A percentile compares a stretch with the other conserved stretches of the same genome.
phyloP scores from a whole-genome alignment of 371 early-diverging fungal genomes.

The Mortierella sp. region DNA sequence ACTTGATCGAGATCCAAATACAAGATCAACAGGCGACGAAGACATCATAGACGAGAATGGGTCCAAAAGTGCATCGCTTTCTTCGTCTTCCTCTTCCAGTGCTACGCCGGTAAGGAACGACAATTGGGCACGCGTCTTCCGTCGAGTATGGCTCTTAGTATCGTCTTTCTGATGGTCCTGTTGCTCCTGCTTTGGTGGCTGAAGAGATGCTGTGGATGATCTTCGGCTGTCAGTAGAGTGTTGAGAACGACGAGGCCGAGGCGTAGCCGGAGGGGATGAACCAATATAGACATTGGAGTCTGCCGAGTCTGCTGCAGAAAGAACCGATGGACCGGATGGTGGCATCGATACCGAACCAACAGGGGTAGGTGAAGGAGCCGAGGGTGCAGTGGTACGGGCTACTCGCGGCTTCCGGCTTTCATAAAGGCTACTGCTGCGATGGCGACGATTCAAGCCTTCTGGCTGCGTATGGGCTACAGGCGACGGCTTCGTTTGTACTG shows the following conservation, averaged over 20 bases:
- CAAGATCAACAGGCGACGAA: constrained; percentile 6
- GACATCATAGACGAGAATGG: constrained; percentile 5
- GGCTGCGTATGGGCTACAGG: constrained; percentile 2
- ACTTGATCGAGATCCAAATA: not conserved
- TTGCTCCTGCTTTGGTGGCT: constrained; percentile 2
- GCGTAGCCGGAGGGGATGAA: constrained; percentile 10
- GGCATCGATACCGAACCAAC: constrained; percentile 19
- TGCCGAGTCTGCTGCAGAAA: constrained; percentile 2
- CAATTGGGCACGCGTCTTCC: constrained; percentile 24
- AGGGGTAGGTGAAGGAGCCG: constrained; percentile 1
- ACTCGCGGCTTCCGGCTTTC: not conserved
- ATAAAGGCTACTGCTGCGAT: constrained; percentile 7
- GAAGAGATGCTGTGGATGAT: not conserved
- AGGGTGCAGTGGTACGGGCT: not conserved
- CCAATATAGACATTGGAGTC: not conserved
- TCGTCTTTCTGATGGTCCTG: not conserved
- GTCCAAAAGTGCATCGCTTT: constrained; percentile 7
- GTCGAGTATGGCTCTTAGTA: not conserved
- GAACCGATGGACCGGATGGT: constrained; percentile 21
- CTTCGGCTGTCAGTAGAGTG: not conserved
- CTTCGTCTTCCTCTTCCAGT: constrained; percentile 14
- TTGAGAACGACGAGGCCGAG: not conserved
- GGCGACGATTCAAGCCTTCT: not conserved
- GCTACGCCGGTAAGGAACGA: constrained; percentile 33
- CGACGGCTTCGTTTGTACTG: not conserved